These are phyloP conservation scores for Piromyces sp. DNA, from an alignment of 192 early-diverging fungal genomes.

Conservation along the genomic window DNA sequence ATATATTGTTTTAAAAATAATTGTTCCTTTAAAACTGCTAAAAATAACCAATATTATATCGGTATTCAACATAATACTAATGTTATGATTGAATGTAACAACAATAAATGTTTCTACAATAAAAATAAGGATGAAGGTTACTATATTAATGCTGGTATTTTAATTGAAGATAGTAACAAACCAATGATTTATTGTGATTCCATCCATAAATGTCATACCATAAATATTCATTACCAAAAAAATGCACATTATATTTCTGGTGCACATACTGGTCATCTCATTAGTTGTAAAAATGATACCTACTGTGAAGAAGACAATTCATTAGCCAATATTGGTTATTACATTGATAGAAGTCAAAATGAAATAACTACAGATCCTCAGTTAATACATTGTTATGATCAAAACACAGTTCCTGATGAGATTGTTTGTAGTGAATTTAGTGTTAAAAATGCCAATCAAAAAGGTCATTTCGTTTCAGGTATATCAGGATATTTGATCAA, in stretches of 20 bases:
- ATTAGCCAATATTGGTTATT: not conserved
- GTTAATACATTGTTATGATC: not conserved
- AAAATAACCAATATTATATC: not conserved
- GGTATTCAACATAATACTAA: not conserved
- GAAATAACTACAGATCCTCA: not conserved
- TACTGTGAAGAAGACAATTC: not conserved
- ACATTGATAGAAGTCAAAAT: not conserved
- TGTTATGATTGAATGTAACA: not conserved
- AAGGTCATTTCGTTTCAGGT: not conserved
- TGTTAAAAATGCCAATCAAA: not conserved
- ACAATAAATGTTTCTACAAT: not conserved
- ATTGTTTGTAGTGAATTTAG: not conserved
- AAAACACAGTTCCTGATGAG: not conserved
- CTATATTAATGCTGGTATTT: not conserved
- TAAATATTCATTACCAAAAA: not conserved
- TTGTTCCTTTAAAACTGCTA: not conserved
- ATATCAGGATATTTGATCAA: not conserved
- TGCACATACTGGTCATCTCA: not conserved
- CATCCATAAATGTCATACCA: not conserved
- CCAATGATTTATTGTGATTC: not conserved
- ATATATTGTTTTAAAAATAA: not conserved
- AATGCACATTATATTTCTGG: not conserved
- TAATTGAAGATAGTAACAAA: not conserved
- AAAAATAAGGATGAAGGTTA: not conserved
- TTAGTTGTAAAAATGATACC: not conserved